Percentiles rank a stretch among this genome's conserved stretches.
These are phyloP conservation scores for Aspergillus piperis DNA, from an alignment of 2,329 filamentous ascomycete genomes.

Conservation along the genomic window DNA sequence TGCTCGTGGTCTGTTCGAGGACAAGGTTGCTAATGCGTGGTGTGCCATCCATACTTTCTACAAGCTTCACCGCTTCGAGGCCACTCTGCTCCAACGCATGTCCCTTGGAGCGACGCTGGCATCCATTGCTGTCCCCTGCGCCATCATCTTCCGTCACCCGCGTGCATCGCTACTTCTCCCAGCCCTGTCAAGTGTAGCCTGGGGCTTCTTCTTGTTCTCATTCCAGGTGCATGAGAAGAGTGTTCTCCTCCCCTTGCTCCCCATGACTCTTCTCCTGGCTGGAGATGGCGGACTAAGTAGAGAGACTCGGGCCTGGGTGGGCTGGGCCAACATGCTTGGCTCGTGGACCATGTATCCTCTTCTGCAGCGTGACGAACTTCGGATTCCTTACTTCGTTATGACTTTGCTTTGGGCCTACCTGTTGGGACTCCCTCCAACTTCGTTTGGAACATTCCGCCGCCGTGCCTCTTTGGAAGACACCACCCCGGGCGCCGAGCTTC, in stretches of 20 bases:
- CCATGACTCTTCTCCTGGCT: conserved; percentile 86
- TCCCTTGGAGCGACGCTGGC: conserved; percentile 74
- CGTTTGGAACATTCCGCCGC: conserved; percentile 66
- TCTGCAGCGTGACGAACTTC: conserved; percentile 78
- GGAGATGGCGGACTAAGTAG: conserved; percentile 75
- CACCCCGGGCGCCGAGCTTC: conserved; percentile 49
- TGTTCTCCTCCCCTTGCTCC: conserved; percentile 84
- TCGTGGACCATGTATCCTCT: conserved; percentile 94
- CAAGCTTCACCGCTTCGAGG: conserved; percentile 77
- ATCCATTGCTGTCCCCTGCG: conserved; percentile 76
- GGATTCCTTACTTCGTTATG: conserved; percentile 80
- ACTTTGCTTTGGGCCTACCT: conserved; percentile 89
- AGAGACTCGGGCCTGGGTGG: conserved; percentile 82
- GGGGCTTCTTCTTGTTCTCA: conserved; percentile 97
- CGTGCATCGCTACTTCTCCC: conserved; percentile 74
- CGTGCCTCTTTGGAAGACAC: conserved; percentile 38
- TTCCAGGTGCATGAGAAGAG: conserved; percentile 99
- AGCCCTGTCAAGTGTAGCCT: conserved; percentile 79
- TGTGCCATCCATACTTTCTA: conserved; percentile 86
- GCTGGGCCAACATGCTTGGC: conserved; percentile 89
- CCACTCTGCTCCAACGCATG: conserved; percentile 70
- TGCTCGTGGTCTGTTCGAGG: conserved; percentile 91
- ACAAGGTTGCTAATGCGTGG: conserved; percentile 99
- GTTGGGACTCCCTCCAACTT: conserved; percentile 79
- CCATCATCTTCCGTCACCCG: conserved; percentile 77